Evolutionary conservation across 2,329 filamentous ascomycete genomes (phyloP).

Genomic region (Ceratocystis harringtonii): DNA sequence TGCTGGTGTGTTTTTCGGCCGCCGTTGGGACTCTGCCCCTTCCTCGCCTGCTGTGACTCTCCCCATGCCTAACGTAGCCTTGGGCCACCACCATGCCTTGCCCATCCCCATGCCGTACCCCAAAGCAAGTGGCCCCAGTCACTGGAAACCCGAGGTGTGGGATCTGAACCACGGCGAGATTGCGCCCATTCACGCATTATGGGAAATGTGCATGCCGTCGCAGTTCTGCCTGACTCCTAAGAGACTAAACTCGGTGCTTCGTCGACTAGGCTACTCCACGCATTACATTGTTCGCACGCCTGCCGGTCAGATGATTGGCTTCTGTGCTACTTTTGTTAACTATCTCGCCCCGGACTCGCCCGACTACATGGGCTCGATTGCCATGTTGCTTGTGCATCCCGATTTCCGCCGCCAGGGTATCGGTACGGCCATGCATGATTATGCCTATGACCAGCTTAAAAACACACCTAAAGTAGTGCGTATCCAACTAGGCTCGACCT

Average conservation of each 20-base stretch:
- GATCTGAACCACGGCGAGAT: constrained; percentile 27
- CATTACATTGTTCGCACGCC: constrained; percentile 42
- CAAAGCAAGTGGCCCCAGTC: constrained; percentile 1
- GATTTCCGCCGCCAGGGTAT: constrained; percentile 35
- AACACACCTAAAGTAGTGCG: constrained; percentile 37
- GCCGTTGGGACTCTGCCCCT: constrained; percentile 19
- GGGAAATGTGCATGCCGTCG: constrained; percentile 31
- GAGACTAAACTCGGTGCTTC: constrained; percentile 33
- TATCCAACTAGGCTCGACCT: constrained; percentile 42
- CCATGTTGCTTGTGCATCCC: constrained; percentile 37
- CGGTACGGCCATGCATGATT: constrained; percentile 37
- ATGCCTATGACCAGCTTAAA: constrained; percentile 35
- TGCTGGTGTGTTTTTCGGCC: constrained; percentile 37
- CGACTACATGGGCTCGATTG: constrained; percentile 40
- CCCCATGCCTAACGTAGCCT: constrained; percentile 3
- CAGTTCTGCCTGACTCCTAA: constrained; percentile 32
- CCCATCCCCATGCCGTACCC: constrained; percentile 1
- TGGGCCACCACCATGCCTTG: constrained; percentile 8
- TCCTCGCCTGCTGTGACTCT: constrained; percentile 8
- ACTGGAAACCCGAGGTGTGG: constrained; percentile 31
- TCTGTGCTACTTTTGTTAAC: constrained; percentile 45
- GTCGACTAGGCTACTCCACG: constrained; percentile 40
- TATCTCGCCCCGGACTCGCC: constrained; percentile 39
- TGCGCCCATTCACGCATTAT: constrained; percentile 31
- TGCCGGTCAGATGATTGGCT: constrained; percentile 34